Percentiles rank a stretch among this genome's conserved stretches.
phyloP scores from a whole-genome alignment of 2,329 filamentous ascomycete species.

The Amauroascus niger region DNA sequence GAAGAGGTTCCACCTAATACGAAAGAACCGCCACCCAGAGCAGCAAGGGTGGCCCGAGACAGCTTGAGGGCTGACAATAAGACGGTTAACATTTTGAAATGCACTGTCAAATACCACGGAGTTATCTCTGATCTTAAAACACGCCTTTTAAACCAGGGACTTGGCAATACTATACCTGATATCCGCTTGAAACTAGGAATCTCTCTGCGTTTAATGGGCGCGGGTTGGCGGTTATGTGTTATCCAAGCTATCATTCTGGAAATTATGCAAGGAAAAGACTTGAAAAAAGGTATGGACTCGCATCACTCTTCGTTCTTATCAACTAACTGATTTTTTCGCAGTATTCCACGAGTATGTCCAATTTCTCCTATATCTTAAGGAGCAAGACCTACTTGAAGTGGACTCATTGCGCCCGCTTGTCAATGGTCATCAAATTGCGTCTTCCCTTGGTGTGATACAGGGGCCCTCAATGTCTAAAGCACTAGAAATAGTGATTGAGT shows the following conservation, averaged over 20 bases:
- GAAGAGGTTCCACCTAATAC: constrained; percentile 33
- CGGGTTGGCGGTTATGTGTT: constrained; percentile 34
- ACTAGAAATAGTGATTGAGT: constrained; percentile 69
- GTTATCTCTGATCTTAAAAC: constrained; percentile 56
- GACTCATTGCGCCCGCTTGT: constrained; percentile 55
- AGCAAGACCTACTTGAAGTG: constrained; percentile 42
- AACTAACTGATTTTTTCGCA: constrained; percentile 9
- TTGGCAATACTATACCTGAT: constrained; percentile 27
- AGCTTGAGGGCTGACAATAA: constrained; percentile 74
- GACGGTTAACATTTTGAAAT: constrained; percentile 56
- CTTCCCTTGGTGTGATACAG: constrained; percentile 54
- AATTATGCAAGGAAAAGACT: constrained; percentile 27
- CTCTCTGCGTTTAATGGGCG: constrained; percentile 29
- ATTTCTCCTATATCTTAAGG: constrained; percentile 45
- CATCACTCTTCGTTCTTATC: neutral
- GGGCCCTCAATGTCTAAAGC: constrained; percentile 77
- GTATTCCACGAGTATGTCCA: constrained; percentile 44
- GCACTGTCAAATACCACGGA: constrained; percentile 51
- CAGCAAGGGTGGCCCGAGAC: constrained; percentile 58
- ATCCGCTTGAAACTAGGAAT: constrained; percentile 31
- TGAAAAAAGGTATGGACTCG: constrained; percentile 26
- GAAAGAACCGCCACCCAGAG: constrained; percentile 49
- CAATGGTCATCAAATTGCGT: constrained; percentile 64
- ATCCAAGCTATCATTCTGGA: constrained; percentile 35
- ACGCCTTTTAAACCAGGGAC: constrained; percentile 22